Base-by-base conservation (phyloP, 192 early-diverging fungal genomes). In the Backusella psychrophila region DNA sequence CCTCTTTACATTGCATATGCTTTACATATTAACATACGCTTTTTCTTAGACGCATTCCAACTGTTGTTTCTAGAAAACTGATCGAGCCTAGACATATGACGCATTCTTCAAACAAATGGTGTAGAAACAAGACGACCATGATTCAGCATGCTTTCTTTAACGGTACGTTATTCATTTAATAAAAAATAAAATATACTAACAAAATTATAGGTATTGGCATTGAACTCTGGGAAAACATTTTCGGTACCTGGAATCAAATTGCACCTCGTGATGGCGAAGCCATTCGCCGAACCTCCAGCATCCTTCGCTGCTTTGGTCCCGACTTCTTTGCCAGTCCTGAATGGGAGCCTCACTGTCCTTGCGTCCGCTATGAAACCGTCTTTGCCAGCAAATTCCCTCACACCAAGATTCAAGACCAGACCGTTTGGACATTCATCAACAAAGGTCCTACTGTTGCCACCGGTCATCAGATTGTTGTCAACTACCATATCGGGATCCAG, bases 81-180 rank as follows among this genome's bases (percentile, higher is more conserved):
- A 26, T 70, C 6, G 75, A 76, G 15, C 38, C 75, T 7, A 76
- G 46, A 56, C 75, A 76, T 59, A 76, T 76, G 75, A 76, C 75
- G 9, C 68, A 76, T 53, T 67, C 75, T 39, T 46, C 34, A 2
- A 68, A 69, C 33, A 46, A 67, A 26, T 76, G 75, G 75, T 76
- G 44, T 23, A 66, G 68, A 52, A 76, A 70, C 75, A 76, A 76
- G 34, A 76, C 66, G 0, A 49, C 36, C 26, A 26, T 76, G 34
- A 70, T 76, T 56, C 75, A 76, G 26, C 68, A 70, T 26, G 75
- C 75, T 35, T 76, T 76, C 46, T 76, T 76, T 35, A 76, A 76
- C 53, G 75, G 75, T 76, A 70, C 12, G 21, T 17, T 38, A 14
- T 0, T 69, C 35, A 23, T 69, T 19, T 15, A 21, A 5, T 26